A percentile compares a stretch with the other conserved stretches of the same genome.
These are phyloP conservation scores for Solanum hybrid DNA, from an alignment of 305 asterid species.

Conservation along the genomic window DNA sequence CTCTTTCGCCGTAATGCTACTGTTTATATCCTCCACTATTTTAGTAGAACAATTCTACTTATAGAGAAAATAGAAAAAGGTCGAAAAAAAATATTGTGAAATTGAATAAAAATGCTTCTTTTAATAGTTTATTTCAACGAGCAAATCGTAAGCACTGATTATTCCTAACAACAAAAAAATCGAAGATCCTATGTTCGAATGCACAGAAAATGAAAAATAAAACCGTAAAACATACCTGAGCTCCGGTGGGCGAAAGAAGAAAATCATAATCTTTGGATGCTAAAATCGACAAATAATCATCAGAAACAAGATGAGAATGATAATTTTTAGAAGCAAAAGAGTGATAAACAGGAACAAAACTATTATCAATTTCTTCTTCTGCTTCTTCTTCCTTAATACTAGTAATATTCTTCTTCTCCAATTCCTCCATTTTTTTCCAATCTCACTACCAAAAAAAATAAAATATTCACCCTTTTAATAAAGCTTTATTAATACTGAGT, in stretches of 20 bases:
- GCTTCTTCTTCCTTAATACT: slow-evolving; percentile 1
- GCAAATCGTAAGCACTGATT: not conserved
- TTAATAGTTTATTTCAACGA: not conserved
- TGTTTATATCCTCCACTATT: not conserved
- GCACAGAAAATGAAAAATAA: not conserved
- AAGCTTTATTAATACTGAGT: not conserved
- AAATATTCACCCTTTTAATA: not conserved
- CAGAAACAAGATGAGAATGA: not conserved
- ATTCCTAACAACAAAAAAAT: not conserved
- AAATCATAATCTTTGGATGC: slow-evolving; percentile 42
- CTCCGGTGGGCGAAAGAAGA: slow-evolving; percentile 40
- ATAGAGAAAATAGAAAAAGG: not conserved
- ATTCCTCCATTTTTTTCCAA: slow-evolving; percentile 17
- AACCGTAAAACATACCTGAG: slow-evolving; percentile 23
- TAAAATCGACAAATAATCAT: slow-evolving; percentile 24
- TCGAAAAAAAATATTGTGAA: too few relatives aligned
- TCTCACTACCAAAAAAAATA: not conserved
- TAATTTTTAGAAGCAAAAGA: not conserved
- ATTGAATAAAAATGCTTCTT: too few relatives aligned
- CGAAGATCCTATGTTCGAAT: not conserved
- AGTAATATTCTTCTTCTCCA: not conserved
- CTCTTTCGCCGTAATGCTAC: not conserved
- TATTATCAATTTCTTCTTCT: slow-evolving; percentile 5
- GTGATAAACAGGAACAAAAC: slow-evolving; percentile 8
- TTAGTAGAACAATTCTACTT: not conserved